These are phyloP conservation scores for Hypoxylon sp. DNA, from an alignment of 2,329 filamentous ascomycete genomes.

Conservation along the genomic window DNA sequence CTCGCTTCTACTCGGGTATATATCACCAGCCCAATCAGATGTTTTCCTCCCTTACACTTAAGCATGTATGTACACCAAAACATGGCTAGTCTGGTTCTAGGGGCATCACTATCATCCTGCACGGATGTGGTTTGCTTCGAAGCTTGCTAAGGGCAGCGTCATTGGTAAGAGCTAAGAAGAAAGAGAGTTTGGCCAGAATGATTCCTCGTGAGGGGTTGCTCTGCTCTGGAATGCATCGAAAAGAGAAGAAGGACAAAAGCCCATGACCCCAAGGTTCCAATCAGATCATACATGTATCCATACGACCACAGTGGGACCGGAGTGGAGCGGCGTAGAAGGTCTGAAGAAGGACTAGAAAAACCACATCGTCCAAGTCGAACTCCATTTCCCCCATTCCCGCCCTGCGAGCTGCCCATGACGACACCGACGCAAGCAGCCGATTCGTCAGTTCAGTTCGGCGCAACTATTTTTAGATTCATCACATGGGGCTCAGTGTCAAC, in stretches of 20 bases:
- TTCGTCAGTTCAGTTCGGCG: conserved; percentile 34
- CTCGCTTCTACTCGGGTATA: conserved; percentile 1
- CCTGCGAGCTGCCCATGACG: conserved; percentile 39
- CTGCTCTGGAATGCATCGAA: conserved; percentile 18
- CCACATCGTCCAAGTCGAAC: conserved; percentile 17
- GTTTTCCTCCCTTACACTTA: conserved; percentile 4
- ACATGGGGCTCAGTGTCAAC: conserved; percentile 17
- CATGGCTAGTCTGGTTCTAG: conserved; percentile 1
- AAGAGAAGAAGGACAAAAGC: conserved; percentile 9
- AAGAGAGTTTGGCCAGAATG: conserved; percentile 9
- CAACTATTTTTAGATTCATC: conserved; percentile 39
- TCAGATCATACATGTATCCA: conserved; percentile 36
- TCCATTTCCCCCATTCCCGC: conserved; percentile 6
- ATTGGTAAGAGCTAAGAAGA: conserved; percentile 9
- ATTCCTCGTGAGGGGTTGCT: conserved; percentile 23
- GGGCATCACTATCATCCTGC: not conserved
- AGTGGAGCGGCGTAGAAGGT: conserved; percentile 39
- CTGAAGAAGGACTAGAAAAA: conserved; percentile 41
- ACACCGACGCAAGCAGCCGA: conserved; percentile 43
- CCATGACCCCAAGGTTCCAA: conserved; percentile 10
- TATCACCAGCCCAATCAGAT: conserved; percentile 12
- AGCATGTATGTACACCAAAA: conserved; percentile 5
- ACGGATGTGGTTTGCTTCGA: conserved; percentile 1
- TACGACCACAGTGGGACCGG: conserved; percentile 35
- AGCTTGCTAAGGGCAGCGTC: not conserved